phyloP scores from a whole-genome alignment of 305 asterid species.

The Lippia alba region DNA sequence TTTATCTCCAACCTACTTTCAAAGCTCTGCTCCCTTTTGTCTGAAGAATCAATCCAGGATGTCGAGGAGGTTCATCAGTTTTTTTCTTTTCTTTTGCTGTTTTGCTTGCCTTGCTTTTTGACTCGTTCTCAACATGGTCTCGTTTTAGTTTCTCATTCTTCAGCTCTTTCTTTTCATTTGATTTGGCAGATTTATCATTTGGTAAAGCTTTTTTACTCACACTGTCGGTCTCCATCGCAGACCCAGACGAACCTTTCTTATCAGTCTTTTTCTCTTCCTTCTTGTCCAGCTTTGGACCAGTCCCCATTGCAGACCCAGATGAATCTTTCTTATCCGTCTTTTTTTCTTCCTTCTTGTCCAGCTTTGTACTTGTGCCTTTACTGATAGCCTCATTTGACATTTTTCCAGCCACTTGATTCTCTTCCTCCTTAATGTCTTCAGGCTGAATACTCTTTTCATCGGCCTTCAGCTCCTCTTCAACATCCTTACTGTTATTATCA shows the following conservation, averaged over 20 bases:
- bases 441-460: slow-evolving; percentile 39
- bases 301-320: slow-evolving; percentile 52
- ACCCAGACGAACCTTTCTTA: slow-evolving; percentile 42
- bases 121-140: slow-evolving; percentile 49
- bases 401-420: slow-evolving; percentile 43
- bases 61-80: slow-evolving; percentile 81
- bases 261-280: slow-evolving; percentile 46
- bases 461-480: slow-evolving; percentile 47
- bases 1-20: slow-evolving; percentile 61
- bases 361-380: slow-evolving; percentile 42
- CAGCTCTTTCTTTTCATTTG: slow-evolving; percentile 52
- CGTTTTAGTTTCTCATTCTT: slow-evolving; percentile 59
- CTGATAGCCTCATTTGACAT: slow-evolving; percentile 34
- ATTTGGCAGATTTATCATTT: slow-evolving; percentile 46
- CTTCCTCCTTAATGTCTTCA: slow-evolving; percentile 40
- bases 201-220: slow-evolving; percentile 42
- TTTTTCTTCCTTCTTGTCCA: slow-evolving; percentile 49
- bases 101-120: slow-evolving; percentile 53
- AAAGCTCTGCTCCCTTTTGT: slow-evolving; percentile 72
- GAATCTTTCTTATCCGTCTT: slow-evolving; percentile 37
- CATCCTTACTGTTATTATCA: slow-evolving; percentile 46
- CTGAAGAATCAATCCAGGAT: slow-evolving; percentile 89
- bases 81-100: slow-evolving; percentile 62
- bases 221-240: slow-evolving; percentile 47
- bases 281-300: slow-evolving; percentile 44